These are phyloP conservation scores for Hymenochaete sp. DNA, from an alignment of 1,284 basidiomycete species.

Conservation along the genomic window DNA sequence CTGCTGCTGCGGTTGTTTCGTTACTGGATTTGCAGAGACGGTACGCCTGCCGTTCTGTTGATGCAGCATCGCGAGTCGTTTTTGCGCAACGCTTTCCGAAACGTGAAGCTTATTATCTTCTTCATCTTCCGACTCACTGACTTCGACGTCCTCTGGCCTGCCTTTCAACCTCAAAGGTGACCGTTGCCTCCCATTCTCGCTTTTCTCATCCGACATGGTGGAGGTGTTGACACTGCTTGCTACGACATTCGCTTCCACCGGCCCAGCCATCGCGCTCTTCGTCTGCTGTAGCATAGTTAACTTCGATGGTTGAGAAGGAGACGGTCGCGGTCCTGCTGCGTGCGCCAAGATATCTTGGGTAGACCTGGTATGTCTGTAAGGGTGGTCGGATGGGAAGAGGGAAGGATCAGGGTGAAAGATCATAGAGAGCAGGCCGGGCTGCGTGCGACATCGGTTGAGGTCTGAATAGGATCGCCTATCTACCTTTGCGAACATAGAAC, in stretches of 20 bases:
- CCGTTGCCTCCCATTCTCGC: slow-evolving; percentile 6
- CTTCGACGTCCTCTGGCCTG: slow-evolving; percentile 58
- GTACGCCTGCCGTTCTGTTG: slow-evolving; percentile 32
- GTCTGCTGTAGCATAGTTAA: slow-evolving; percentile 37
- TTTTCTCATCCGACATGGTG: no score
- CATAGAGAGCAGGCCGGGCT: slow-evolving; percentile 54
- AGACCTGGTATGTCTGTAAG: slow-evolving; percentile 45
- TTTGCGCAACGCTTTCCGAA: slow-evolving; percentile 54
- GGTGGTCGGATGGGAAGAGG: slow-evolving; percentile 50
- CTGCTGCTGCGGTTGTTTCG: slow-evolving; percentile 20
- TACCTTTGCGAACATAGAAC: slow-evolving; percentile 70
- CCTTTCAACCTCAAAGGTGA: slow-evolving; percentile 40
- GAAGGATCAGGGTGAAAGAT: slow-evolving; percentile 62
- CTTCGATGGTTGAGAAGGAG: no score
- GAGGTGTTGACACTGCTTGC: slow-evolving; percentile 10
- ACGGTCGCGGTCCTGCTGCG: slow-evolving; percentile 10
- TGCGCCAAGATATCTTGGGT: slow-evolving; percentile 38
- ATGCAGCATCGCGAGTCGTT: slow-evolving; percentile 44
- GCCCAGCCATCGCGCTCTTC: slow-evolving; percentile 59
- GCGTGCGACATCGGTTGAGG: slow-evolving; percentile 36
- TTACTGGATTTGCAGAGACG: slow-evolving; percentile 8
- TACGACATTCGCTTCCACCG: slow-evolving; percentile 50
- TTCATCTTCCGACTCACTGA: slow-evolving; percentile 49
- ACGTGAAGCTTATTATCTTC: slow-evolving; percentile 44
- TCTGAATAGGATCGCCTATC: slow-evolving; percentile 59